Evolutionary conservation across 306 rosid species (phyloP), one percentile per base, ranked within the genome.

Genomic region (Prunus davidiana): DNA sequence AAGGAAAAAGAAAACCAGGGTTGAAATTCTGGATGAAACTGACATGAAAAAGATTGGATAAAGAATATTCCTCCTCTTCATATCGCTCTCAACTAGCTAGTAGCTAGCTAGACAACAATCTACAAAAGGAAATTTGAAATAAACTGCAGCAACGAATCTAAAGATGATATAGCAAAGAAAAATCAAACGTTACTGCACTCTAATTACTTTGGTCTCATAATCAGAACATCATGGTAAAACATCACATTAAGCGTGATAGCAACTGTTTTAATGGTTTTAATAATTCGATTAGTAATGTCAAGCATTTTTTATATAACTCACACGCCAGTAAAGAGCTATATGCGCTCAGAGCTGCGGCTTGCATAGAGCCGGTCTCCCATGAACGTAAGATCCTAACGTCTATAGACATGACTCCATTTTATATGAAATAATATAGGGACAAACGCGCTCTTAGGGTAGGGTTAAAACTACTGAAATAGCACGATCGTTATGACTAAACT

Each of bases 11-110:
- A 45, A 75, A 38, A 18, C 55, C 76, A 77, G 7, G n/a, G n/a
- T 12, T 56, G 68, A 71, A 75, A 56, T 72, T 83, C 19, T 43
- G 51, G 67, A 81, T 60, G 87, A 83, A 76, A 74, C 69, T 75
- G 80, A 81, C 75, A 71, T 51, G 74, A 74, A 62, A 81, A 79
- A 68, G 54, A 78, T 69, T 25, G 22, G 28, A 61, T 71, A 38
- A 66, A 67, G 27, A 77, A 74, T 41, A 80, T 72, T 78, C 66
- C 57, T 46, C 57, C 25, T 60, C 67, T 15, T 74, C 63, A 30
- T 73, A 57, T 66, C 43, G 14, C 72, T 68, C 77, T 64, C 49
- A 22, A 58, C 11, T 12, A 47, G 15, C 62, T 20, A 56, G 27
- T 10, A 20, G 12, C 62, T 56, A 20, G 28, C 14, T 60, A 2